Evolutionary conservation across 1,139 yeast species (phyloP), one percentile per base, ranked within the genome.

Genomic region (Hyphopichia khmerensis): DNA sequence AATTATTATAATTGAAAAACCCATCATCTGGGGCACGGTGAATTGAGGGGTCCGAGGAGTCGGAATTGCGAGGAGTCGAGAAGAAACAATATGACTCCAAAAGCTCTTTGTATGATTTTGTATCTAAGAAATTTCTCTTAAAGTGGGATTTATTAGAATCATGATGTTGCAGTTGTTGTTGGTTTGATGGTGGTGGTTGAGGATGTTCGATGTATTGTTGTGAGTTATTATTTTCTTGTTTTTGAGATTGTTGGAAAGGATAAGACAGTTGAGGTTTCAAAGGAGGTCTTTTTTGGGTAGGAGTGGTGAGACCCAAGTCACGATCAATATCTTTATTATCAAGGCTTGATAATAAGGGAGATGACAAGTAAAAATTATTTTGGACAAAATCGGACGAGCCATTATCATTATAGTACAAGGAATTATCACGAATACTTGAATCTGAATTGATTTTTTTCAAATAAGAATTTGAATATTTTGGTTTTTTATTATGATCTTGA

Each of bases 71-170:
- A 8, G 41, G 40, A 11, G 44, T 43, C 1, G 54, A 43, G 33
- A 62, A 85, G 55, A 87, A 87, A 58, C 96, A 87, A 61, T 84
- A 87, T 44, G 81, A 80, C 47, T 85, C 84, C 48, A 87, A 66
- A 35, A 87, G 65, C 49, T 83, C 86, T 56, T 82, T 80, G 59
- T 87, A 87, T 1, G 84, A 72, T 47, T 77, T 72, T 6, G 89
- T 78, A 55, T 82, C 79, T 55, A 82, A 51, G 16, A 47, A 45
- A 15, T 47, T 49, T 18, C 32, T 24, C 16, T 31, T 33, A 16
- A 33, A 33, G 13, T 3, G 33, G 15, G 37, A 26, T 29, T 29
- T n/a, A 7, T 11, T n/a, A 14, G 17, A n/a, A 14, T 29, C 32
- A n/a, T 29, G 17, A 14, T 21, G 5, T 21, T 21, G 24, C 8